These are phyloP conservation scores for Crassisporium funariophilum DNA, from an alignment of 768 basidiomycete species.

Conservation along the genomic window DNA sequence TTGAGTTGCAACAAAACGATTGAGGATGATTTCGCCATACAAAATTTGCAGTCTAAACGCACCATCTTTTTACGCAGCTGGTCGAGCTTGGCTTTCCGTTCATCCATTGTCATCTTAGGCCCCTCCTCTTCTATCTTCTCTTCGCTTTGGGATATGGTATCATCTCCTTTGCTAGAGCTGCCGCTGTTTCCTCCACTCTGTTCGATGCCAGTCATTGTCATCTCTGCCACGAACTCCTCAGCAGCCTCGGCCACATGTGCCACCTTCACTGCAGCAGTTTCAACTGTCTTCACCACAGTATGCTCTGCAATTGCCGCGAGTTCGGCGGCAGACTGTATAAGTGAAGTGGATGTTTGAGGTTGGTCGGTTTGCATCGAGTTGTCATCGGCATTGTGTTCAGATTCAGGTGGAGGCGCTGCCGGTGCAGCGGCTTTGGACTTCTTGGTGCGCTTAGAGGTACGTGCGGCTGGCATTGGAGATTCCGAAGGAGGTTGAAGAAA, in stretches of 20 bases:
- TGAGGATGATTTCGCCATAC: too few relatives aligned
- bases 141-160: conserved; percentile 19
- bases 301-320: conserved; percentile 14
- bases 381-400: conserved; percentile 14
- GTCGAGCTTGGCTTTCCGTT: conserved; percentile 76
- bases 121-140: conserved; percentile 24
- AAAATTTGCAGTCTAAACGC: conserved; percentile 27
- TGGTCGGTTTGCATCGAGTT: conserved; percentile 22
- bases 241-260: conserved; percentile 25
- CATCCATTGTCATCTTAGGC: conserved; percentile 58
- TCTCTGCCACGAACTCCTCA: conserved; percentile 31
- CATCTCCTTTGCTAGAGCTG: conserved; percentile 15
- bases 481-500: too few relatives aligned
- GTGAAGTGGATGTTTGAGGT: conserved; percentile 20
- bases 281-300: background rate
- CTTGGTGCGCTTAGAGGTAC: conserved; percentile 16
- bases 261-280: conserved; percentile 14
- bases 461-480: conserved; percentile 9
- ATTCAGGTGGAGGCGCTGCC: conserved; percentile 1
- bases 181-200: conserved; percentile 19
- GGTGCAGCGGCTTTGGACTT: conserved; percentile 10
- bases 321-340: conserved; percentile 8
- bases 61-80: conserved; percentile 82
- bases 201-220: conserved; percentile 29
- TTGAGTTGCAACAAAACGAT: background rate